phyloP scores from a whole-genome alignment of 176 grass and related monocot species.

The Canna indica region DNA sequence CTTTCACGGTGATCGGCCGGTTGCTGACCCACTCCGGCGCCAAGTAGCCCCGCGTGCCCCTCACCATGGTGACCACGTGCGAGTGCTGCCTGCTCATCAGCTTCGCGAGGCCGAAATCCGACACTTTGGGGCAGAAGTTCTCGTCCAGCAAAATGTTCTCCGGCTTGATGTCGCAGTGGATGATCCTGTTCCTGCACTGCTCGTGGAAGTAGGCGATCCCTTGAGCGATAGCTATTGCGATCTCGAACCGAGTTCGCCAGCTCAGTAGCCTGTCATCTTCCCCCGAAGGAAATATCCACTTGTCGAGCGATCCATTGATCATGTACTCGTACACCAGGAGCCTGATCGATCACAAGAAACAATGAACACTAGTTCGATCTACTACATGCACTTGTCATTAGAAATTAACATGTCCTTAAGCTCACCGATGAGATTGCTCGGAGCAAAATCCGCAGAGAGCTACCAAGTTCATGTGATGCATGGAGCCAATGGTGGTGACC shows the following conservation, averaged over 20 bases:
- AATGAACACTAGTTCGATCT: too few relatives aligned
- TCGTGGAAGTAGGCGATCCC: slow-evolving; percentile 28
- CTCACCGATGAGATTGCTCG: neutral
- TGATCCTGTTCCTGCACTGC: slow-evolving; percentile 44
- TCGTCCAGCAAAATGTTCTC: slow-evolving; percentile 55
- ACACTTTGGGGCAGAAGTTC: slow-evolving; percentile 17
- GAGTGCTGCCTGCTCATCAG: slow-evolving; percentile 16
- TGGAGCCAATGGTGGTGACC: slow-evolving; percentile 12
- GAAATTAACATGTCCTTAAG: too few relatives aligned
- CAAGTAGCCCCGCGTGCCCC: slow-evolving; percentile 13
- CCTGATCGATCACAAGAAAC: neutral
- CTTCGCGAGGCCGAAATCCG: slow-evolving; percentile 13
- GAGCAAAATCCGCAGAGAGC: slow-evolving; percentile 11
- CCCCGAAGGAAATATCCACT: slow-evolving; percentile 17
- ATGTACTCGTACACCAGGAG: slow-evolving; percentile 14
- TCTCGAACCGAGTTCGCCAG: slow-evolving; percentile 10
- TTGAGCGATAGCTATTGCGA: slow-evolving; percentile 11
- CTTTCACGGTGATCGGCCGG: slow-evolving; percentile 13
- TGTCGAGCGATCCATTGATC: slow-evolving; percentile 12
- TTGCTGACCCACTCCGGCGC: slow-evolving; percentile 19
- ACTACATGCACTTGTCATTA: neutral
- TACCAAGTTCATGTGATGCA: slow-evolving; percentile 20
- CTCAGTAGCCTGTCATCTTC: neutral
- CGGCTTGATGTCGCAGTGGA: slow-evolving; percentile 65
- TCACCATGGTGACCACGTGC: slow-evolving; percentile 14